Evolutionary conservation across 495 filamentous ascomycete genomes (phyloP), one percentile per base, ranked within the genome.

Genomic region (Aspergillus olivimuriae): DNA sequence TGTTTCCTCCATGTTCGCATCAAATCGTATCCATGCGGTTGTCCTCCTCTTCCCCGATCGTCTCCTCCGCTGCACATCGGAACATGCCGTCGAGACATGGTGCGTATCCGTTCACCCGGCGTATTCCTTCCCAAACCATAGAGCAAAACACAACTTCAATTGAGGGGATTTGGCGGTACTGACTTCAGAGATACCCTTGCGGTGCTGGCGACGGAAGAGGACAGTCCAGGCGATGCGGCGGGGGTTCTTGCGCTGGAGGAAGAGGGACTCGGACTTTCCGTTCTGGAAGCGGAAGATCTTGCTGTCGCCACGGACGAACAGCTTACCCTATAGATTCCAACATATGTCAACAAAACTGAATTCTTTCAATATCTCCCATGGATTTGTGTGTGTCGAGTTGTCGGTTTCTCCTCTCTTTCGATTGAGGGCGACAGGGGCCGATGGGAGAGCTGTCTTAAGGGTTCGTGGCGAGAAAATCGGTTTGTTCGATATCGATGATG

Each of bases 181-280:
- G 81, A 97, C 92, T 88, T 99, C 92, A 79, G 91, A 92, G 78
- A 97, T 90, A 83, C 92, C 92, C 88, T 99, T 99, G 81, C 87
- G 91, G 82, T 96, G 91, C 77, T 94, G 89, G 73, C 90, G 84
- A 72, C 92, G 82, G 84, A 81, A 99, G 47, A 99, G 87, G 56
- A 89, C 84, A 46, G 92, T 99, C 92, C 92, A 99, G 54, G 90
- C 84, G 71, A 99, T 96, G 61, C 90, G 86, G 69, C 92, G 89
- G 63, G 92, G 92, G 83, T 99, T 99, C 85, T 99, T 99, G 78
- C 92, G 91, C 80, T 99, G 92, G 52, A 97, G 89, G 82, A 97
- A 97, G 55, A 99, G 86, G 52, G 87, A 94, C 74, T 99, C 94
- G 78, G 89, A 90, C 78, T 99, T 99, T 79, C 92, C 90, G 73